Evolutionary conservation across 805 yeast genomes (phyloP), one percentile per base, ranked within the genome.

Genomic region (Saturnispora halmiae): DNA sequence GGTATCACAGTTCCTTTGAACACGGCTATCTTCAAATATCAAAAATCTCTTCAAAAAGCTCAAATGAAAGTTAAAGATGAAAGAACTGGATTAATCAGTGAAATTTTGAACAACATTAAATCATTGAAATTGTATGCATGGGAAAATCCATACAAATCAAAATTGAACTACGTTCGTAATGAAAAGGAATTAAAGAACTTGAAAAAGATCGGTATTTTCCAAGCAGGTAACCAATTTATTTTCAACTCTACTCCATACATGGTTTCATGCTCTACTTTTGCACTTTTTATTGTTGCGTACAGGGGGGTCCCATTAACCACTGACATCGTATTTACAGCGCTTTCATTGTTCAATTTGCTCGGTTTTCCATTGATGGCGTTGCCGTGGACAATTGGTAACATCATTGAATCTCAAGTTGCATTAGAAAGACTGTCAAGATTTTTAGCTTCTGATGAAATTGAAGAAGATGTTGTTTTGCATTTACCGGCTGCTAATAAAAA

Each of bases 51-150:
- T 46, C 96, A 88, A 61, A 83, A 82, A 56, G 60, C 69, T 6
- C 96, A 87, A 63, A 92, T 92, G 97, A 73, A 73, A 48, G 74
- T 75, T 54, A 90, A 92, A 60, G 99, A 92, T 63, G 82, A 81
- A 58, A 79, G 99, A 67, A 83, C 96, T 9, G 77, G 96, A 50
- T 67, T 88, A 33, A 82, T 86, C 41, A 78, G 85, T 46, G 96
- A 90, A 58, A 83, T 90, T 42, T 69, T 90, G 58, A 85, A 84
- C 59, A 90, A 88, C 55, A 85, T 92, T 59, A 90, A 87, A 64
- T 85, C 96, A 10, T 69, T 92, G 58, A 92, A 92, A 59, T 70
- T 94, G 37, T 92, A 92, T 55, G 94, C 94, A 2, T 92, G 99
- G 99, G 99, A 92, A 63, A 65, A 59, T 25, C 94, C 97, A 3